Percentiles rank a stretch among this genome's conserved stretches.
Conservation (phyloP, 78 protist genomes). For the Dictyostelium brefeldianum region DNA sequence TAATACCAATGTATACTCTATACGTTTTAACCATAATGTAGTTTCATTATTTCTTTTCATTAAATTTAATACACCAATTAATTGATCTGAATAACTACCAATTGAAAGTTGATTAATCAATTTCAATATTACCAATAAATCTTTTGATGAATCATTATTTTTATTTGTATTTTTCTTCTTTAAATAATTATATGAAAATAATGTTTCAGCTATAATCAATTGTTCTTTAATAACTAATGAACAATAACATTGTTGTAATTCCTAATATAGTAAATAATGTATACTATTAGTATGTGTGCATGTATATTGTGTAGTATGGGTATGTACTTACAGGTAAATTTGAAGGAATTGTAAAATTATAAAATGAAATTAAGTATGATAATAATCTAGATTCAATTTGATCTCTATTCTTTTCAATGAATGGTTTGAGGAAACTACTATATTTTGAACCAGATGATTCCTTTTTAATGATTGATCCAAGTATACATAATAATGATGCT, state of each 20-base stretch:
- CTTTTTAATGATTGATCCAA: slow-evolving; percentile 35
- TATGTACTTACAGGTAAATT: slow-evolving; percentile 25
- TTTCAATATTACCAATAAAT: slow-evolving; percentile 5
- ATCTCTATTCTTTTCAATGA: slow-evolving; percentile 23
- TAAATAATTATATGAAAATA: slow-evolving; percentile 23
- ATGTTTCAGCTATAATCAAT: slow-evolving; percentile 13
- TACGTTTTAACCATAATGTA: neutral
- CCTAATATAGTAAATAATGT: too few species aligned
- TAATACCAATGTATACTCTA: neutral
- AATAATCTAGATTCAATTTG: slow-evolving; percentile 15
- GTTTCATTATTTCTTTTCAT: neutral
- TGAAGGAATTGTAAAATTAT: slow-evolving; percentile 37
- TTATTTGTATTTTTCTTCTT: neutral
- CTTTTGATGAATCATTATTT: neutral
- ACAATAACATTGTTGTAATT: slow-evolving; percentile 32
- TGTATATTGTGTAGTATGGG: too few species aligned
- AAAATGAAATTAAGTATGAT: neutral
- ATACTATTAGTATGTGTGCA: too few species aligned
- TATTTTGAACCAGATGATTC: neutral
- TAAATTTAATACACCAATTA: neutral
- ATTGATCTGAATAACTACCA: neutral
- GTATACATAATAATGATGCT: slow-evolving; percentile 22
- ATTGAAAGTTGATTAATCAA: slow-evolving; percentile 11
- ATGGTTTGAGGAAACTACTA: neutral
- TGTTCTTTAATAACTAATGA: slow-evolving; percentile 13